A percentile compares a stretch with the other conserved stretches of the same genome.
These are phyloP conservation scores for Rhynchosporium secalis DNA, from an alignment of 2,329 filamentous ascomycete genomes.

Conservation along the genomic window DNA sequence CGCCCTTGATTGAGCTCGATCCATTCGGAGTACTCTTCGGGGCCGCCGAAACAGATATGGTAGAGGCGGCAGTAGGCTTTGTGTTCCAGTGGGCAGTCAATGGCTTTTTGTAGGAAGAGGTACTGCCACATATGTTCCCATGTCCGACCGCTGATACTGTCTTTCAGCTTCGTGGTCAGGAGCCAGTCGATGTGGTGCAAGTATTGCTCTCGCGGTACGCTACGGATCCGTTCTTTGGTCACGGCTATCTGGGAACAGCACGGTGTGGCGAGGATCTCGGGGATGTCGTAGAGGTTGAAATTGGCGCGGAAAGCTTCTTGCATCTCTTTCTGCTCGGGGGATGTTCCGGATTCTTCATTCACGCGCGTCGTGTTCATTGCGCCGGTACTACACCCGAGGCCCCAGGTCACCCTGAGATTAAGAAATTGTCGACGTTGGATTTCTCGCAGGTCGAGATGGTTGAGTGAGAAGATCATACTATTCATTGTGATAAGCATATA, in stretches of 20 bases:
- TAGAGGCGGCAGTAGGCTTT: constrained; percentile 34
- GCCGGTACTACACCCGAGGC: constrained; percentile 53
- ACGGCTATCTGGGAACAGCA: constrained; percentile 68
- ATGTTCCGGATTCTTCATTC: constrained; percentile 21
- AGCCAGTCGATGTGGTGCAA: constrained; percentile 59
- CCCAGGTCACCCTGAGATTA: constrained; percentile 59
- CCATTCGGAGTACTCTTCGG: constrained; percentile 31
- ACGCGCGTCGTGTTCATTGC: constrained; percentile 39
- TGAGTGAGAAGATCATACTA: constrained; percentile 30
- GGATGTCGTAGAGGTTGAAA: constrained; percentile 41
- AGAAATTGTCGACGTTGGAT: constrained; percentile 57
- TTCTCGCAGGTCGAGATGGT: constrained; percentile 31
- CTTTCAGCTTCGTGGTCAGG: constrained; percentile 52
- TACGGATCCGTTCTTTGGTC: constrained; percentile 51
- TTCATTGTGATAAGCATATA: neutral
- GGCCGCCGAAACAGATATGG: constrained; percentile 34
- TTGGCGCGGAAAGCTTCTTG: constrained; percentile 30
- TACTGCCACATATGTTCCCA: constrained; percentile 66
- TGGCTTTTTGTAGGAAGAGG: constrained; percentile 29
- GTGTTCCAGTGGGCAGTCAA: constrained; percentile 33
- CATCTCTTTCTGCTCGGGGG: constrained; percentile 28
- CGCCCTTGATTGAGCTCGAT: constrained; percentile 25
- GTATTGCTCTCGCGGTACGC: constrained; percentile 54
- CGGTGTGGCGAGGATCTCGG: constrained; percentile 52
- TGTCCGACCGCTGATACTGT: constrained; percentile 57